A percentile compares a stretch with the other conserved stretches of the same genome.
Conservation (phyloP, 495 filamentous ascomycete genomes). For the Staphylotrichum tortipilum region DNA sequence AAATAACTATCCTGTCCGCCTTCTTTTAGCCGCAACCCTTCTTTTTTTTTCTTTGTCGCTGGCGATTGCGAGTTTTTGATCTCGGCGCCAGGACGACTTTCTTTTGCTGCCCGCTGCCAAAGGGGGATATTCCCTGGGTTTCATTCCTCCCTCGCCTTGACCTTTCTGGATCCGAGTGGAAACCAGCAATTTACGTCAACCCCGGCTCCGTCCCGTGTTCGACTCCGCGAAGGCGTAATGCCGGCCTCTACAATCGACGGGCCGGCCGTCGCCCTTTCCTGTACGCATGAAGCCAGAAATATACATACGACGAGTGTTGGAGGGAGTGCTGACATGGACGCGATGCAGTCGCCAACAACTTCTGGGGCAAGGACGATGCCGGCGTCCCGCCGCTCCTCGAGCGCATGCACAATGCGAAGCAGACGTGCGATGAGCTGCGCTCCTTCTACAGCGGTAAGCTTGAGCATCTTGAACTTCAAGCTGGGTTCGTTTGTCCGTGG, state of each 20-base stretch:
- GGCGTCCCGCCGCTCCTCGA: conserved; percentile 87
- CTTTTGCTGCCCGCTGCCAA: neutral
- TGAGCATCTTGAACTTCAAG: neutral
- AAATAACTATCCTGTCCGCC: neutral
- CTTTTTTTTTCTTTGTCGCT: neutral
- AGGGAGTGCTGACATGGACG: neutral
- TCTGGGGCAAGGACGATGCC: conserved; percentile 99
- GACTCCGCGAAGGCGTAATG: conserved; percentile 21
- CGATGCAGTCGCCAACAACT: conserved; percentile 85
- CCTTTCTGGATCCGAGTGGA: too few relatives aligned
- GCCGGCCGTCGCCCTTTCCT: conserved; percentile 43
- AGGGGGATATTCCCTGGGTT: neutral
- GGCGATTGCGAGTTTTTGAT: conserved; percentile 4
- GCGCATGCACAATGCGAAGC: conserved; percentile 93
- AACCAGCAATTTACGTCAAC: conserved; percentile 1
- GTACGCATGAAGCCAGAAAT: conserved; percentile 12
- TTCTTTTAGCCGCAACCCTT: neutral
- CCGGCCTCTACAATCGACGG: conserved; percentile 26
- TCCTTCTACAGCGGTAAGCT: conserved; percentile 75
- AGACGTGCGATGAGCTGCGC: conserved; percentile 89
- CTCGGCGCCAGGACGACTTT: neutral
- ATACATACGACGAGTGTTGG: neutral
- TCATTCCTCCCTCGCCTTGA: neutral
- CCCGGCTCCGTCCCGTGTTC: conserved; percentile 6
- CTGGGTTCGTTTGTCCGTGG: neutral